Evolutionary conservation across 2,329 filamentous ascomycete species (phyloP), one percentile per base, ranked within the genome.

Genomic region (Colletotrichum graminicola): DNA sequence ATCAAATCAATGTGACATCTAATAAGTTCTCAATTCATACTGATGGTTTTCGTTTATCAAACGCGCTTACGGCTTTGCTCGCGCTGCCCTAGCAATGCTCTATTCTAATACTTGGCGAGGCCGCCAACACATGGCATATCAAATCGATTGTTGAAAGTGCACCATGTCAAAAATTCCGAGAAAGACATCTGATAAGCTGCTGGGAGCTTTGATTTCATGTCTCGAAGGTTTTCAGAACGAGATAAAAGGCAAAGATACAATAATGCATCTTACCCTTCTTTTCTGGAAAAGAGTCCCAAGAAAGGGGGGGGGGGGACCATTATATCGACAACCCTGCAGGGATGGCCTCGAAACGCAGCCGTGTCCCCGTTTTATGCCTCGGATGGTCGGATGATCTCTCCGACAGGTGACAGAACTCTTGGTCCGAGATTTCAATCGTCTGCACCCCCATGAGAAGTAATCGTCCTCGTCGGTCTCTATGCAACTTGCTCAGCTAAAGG

Each of bases 1-100:
- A 1, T 7, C 5, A 8, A 7, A 29, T 14, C 5, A 29, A 16
- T 3, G 4, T 18, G 14, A 29, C 10, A 10, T 4, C 2, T 1
- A 6, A 10, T 8, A 8, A 18, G 14, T 8, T 16, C 5, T 26
- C 23, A 8, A 26, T 7, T 18, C 5, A 16, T 7, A 14, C 12
- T 26, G 11, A 3, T 16, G 12, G 4, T 12, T 16, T 49, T 4
- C 8, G 3, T 5, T 4, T 5, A 26, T 21, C 18, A 12, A 21
- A 21, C 14, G 18, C 3, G 23, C 12, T 1, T 26, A 1, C 3
- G 1, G 10, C n/a, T 26, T 49, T 26, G n/a, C 4, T 10, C 12
- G 2, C n/a, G 4, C 5, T 7, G 4, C 21, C 10, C 4, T 5
- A 16, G 4, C 4, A 49, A 26, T 26, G 47, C n/a, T 49, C 47